Base-by-base conservation (phyloP, 495 filamentous ascomycete genomes). In the Penicillium atrosanguineum region DNA sequence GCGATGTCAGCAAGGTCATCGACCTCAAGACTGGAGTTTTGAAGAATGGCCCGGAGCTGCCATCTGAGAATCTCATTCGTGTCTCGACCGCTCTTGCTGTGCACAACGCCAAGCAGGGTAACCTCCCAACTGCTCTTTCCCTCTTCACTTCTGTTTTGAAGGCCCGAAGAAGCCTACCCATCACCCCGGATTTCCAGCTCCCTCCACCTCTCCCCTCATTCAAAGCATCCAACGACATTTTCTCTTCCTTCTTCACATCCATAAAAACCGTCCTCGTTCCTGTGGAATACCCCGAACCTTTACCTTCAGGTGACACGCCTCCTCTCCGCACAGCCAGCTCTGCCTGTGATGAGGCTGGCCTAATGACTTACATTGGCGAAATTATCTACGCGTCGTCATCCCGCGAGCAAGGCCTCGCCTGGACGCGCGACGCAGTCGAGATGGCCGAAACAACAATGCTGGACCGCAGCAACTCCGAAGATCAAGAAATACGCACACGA, bases 291-390 rank as follows among this genome's bases (percentile, higher is more conserved):
- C 90, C 91, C 0, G 64, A 80, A 0, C 78, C 86, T 0, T 84
- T 82, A 0, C 71, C 78, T 8, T 82, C 87, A 25, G 91, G 90
- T 26, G 79, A 87, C 42, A 67, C 79, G 15, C 79, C 86, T 0
- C 83, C 89, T 0, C 48, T 76, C 4, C 85, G 87, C 31, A 79
- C 80, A 28, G 50, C 78, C 0, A 71, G 73, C 23, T 84, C 87
- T 47, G 70, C 78, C 26, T 96, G 94, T 76, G 87, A 90, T 46
- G 90, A 96, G 66, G 91, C 90, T 4, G 88, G 80, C 6, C 71
- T 96, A 4, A 88, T 91, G 84, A 79, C 87, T 18, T 90, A 96
- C 69, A 91, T 98, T 51, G 95, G 93, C 49, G 94, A 98, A 74
- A 91, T 97, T 55, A 70, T 98, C 44, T 97, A 87, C 73, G 81